Conservation (phyloP, 306 rosid species). For the Sophora flavescens region DNA sequence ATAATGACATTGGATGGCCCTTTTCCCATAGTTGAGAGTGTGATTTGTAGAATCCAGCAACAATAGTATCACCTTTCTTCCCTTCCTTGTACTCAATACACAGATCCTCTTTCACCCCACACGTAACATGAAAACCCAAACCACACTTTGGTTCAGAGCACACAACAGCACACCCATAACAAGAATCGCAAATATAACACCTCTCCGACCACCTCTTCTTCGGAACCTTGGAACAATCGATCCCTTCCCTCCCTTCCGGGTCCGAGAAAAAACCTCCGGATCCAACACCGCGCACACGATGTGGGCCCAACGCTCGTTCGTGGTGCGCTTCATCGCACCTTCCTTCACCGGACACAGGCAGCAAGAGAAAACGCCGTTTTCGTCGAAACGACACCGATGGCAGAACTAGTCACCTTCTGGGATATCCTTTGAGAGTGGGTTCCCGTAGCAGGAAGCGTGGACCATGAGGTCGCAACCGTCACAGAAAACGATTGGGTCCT, state of each 20-base stretch:
- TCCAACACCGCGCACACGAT: slow-evolving; percentile 73
- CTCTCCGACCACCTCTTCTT: too few relatives aligned
- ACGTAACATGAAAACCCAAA: too few relatives aligned
- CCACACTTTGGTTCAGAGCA: too few relatives aligned
- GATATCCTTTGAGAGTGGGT: slow-evolving; percentile 61
- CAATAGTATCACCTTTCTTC: too few relatives aligned
- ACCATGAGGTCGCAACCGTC: slow-evolving; percentile 93
- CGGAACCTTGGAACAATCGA: too few relatives aligned
- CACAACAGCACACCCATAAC: too few relatives aligned
- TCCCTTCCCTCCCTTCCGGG: slow-evolving; percentile 79
- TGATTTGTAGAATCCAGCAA: too few relatives aligned
- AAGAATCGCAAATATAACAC: too few relatives aligned
- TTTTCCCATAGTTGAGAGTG: too few relatives aligned
- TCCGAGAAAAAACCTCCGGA: slow-evolving; percentile 84
- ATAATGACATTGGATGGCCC: too few relatives aligned
- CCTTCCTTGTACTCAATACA: too few relatives aligned
- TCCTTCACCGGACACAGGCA: slow-evolving; percentile 67
- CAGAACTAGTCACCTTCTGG: slow-evolving; percentile 88
- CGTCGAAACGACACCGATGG: slow-evolving; percentile 51
- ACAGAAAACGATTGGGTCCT: slow-evolving; percentile 84
- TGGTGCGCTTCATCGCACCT: slow-evolving; percentile 74
- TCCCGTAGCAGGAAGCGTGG: slow-evolving; percentile 85
- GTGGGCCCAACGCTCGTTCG: slow-evolving; percentile 73
- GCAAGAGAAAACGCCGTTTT: neutral
- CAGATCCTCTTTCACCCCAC: too few relatives aligned